Base-by-base conservation (phyloP, 139 green algal species). In the Coelastrella sp. region DNA sequence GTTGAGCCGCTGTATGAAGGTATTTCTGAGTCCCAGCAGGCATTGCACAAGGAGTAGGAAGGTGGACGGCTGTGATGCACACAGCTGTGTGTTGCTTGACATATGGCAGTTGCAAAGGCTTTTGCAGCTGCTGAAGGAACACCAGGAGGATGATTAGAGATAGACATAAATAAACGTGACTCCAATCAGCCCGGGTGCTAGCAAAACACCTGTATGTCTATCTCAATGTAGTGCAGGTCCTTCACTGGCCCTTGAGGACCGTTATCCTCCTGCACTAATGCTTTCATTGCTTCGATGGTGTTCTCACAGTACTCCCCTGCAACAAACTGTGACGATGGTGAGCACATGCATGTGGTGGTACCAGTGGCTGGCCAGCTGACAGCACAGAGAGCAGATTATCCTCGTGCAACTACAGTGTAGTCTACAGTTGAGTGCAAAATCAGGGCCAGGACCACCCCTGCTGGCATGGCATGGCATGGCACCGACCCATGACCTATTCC, bases 191-290 rank as follows among this genome's bases (percentile, higher is more conserved):
- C 15, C 15, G 63, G 8, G 68, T 14, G 25, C 57, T 80, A 58
- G 8, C 6, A 7, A 49, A 25, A 61, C 5, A 78, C 82, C 82
- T 78, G 68, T 7, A 88, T 81, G 49, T 88, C 84, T 11, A 88
- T 15, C 57, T 88, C 84, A 56, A 88, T 10, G 68, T 88, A 88
- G 15, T 88, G 84, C 84, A 88, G n/a, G 68, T 80, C 68, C 14
- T 57, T 56, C 9, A 88, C 68, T 57, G 84, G 84, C 22, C 84
- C 84, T 7, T 80, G 22, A 14, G 84, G 84, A 1, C 84, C 68
- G 57, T 88, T 88, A n/a, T 88, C 84, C 20, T 57, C 20, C 8
- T 56, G 35, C 25, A 80, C 25, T 5, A 88, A 15, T 5, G 84
- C 84, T 63, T 80, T 17, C 66, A 88, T 80, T 12, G 84, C 68